phyloP scores from a whole-genome alignment of 2,329 filamentous ascomycete genomes.

The Botrytis porri region DNA sequence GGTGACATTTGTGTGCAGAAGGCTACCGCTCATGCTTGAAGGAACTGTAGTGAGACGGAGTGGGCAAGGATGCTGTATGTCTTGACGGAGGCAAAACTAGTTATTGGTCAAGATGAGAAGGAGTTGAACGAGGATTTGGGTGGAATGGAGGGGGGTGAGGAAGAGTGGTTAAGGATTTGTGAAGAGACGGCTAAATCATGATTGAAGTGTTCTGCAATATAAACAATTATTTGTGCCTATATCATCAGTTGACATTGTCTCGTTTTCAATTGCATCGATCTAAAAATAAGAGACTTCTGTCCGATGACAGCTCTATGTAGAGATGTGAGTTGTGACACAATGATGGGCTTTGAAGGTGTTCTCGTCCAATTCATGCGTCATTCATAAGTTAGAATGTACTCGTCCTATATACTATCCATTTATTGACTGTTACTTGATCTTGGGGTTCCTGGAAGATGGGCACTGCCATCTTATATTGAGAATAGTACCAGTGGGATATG shows the following conservation, averaged over 20 bases:
- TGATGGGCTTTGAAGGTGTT: not conserved
- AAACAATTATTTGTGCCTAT: not conserved
- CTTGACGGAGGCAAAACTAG: not conserved
- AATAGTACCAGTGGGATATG: not conserved
- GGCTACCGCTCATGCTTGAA: not conserved
- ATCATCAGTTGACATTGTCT: not conserved
- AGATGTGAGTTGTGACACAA: not conserved
- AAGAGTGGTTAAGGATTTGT: not conserved
- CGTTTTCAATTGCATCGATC: not conserved
- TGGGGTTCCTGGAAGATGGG: not conserved
- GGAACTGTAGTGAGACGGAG: not conserved
- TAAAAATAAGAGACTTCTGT: fast-evolving
- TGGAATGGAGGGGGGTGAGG: not conserved
- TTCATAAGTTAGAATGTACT: not conserved
- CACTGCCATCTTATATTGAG: not conserved
- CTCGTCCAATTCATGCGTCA: not conserved
- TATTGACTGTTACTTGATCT: not conserved
- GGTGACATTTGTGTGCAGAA: not conserved
- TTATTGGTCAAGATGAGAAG: not conserved
- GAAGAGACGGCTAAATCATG: not conserved
- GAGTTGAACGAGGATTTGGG: not conserved
- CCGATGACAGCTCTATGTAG: not conserved
- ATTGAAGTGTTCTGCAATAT: not conserved
- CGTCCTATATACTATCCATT: not conserved
- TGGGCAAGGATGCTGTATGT: not conserved